Percentiles rank a stretch among this genome's conserved stretches.
These are phyloP conservation scores for Apophysomyces sp. DNA, from an alignment of 371 early-diverging fungal genomes.

Conservation along the genomic window DNA sequence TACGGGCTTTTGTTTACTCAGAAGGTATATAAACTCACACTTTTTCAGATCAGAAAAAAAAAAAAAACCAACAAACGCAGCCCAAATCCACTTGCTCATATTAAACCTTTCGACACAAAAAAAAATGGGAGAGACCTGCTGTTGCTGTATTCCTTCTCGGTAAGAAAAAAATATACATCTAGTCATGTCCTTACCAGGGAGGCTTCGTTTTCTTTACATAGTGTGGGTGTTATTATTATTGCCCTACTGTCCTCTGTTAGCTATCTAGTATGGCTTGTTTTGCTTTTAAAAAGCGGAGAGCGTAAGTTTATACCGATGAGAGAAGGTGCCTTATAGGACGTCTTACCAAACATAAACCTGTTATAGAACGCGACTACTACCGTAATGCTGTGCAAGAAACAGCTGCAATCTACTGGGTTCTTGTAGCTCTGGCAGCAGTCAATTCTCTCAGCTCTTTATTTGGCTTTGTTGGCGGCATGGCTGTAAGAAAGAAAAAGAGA, in stretches of 20 bases:
- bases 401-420: background rate
- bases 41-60: too few relatives aligned
- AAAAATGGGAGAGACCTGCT: slow-evolving; percentile 8
- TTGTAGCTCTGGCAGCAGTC: background rate
- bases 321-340: too few relatives aligned
- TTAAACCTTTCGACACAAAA: background rate
- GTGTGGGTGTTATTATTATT: slow-evolving; percentile 13
- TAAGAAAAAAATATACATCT: background rate
- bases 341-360: too few relatives aligned
- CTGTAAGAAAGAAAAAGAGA: slow-evolving; percentile 24
- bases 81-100: background rate
- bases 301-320: background rate
- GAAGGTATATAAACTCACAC: too few relatives aligned
- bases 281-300: background rate
- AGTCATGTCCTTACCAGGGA: background rate
- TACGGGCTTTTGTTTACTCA: too few relatives aligned
- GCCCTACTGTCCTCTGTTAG: slow-evolving; percentile 8
- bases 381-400: background rate
- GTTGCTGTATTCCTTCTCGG: slow-evolving; percentile 19
- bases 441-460: slow-evolving; percentile 16
- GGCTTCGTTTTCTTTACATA: background rate
- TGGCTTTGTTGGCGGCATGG: slow-evolving; percentile 19
- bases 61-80: background rate
- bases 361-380: background rate
- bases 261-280: background rate